Percentiles rank a stretch among this genome's conserved stretches.
Evolutionary conservation across 331 rosid species (phyloP).

Genomic region (Quercus lobata): DNA sequence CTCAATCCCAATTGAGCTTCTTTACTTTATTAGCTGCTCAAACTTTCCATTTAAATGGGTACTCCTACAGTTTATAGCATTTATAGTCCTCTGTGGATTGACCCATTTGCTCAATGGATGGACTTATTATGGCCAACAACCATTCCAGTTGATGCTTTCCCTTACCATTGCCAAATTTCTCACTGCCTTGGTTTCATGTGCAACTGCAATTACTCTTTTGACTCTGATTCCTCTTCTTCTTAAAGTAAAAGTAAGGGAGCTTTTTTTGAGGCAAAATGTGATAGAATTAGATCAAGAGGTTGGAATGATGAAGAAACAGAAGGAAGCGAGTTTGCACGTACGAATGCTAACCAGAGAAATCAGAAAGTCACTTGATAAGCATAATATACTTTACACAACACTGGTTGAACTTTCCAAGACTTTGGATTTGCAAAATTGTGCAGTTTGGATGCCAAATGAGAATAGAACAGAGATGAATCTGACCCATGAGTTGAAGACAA

Average conservation of each 20-base stretch:
- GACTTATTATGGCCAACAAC: conserved; percentile 89
- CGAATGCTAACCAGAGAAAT: conserved; percentile 98
- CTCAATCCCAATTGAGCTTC: conserved; percentile 92
- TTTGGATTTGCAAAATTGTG: conserved; percentile 86
- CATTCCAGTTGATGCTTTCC: conserved; percentile 95
- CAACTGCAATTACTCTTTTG: conserved; percentile 91
- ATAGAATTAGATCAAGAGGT: conserved; percentile 97
- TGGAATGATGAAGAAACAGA: conserved; percentile 78
- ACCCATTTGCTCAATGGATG: conserved; percentile 95
- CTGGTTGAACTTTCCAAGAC: conserved; percentile 87
- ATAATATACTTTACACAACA: conserved; percentile 76
- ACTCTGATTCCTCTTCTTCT: conserved; percentile 95
- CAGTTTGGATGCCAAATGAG: conserved; percentile 99
- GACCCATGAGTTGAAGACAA: conserved; percentile 71
- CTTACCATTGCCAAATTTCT: conserved; percentile 89
- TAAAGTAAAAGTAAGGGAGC: conserved; percentile 94
- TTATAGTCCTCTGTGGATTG: conserved; percentile 93
- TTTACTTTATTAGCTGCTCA: conserved; percentile 94
- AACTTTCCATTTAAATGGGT: conserved; percentile 99
- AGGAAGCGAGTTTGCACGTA: conserved; percentile 86
- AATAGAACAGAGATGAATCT: conserved; percentile 78
- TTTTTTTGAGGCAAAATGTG: conserved; percentile 92
- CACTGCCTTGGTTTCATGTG: conserved; percentile 96
- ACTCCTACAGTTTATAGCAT: conserved; percentile 84
- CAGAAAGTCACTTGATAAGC: conserved; percentile 91